Evolutionary conservation across 2,329 filamentous ascomycete species (phyloP).

Genomic region (Annulohypoxylon truncatum): DNA sequence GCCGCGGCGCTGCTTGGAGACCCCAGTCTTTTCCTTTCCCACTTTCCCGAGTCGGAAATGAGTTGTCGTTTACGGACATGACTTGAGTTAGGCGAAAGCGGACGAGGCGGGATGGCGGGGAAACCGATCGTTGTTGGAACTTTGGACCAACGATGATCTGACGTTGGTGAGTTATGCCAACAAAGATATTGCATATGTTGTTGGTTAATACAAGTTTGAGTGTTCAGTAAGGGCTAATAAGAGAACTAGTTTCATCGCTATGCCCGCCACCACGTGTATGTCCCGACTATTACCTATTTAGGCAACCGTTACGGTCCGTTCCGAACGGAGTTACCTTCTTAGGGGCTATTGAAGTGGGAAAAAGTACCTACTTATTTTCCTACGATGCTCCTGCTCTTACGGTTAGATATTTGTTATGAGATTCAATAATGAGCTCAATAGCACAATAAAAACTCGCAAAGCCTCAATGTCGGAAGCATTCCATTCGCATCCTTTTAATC

Average conservation of each 20-base stretch:
- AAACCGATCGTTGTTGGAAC: not conserved
- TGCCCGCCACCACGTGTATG: not conserved
- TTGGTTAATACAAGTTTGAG: not conserved
- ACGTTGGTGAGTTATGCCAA: not conserved
- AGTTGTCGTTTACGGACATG: not conserved
- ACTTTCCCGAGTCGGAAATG: constrained; percentile 2
- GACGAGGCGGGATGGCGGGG: not conserved
- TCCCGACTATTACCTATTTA: not conserved
- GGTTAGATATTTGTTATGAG: not conserved
- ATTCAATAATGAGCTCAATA: too few species aligned
- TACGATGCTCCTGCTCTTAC: not conserved
- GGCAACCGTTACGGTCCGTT: not conserved
- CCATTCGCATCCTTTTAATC: too few species aligned
- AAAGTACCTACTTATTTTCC: not conserved
- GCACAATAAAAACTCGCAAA: too few species aligned
- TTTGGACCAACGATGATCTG: not conserved
- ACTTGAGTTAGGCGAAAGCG: not conserved
- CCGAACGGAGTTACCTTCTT: not conserved
- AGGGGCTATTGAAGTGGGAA: not conserved
- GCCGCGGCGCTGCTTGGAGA: not conserved
- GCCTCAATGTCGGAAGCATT: too few species aligned
- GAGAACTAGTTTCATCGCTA: not conserved
- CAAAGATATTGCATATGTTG: not conserved
- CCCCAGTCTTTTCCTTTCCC: not conserved
- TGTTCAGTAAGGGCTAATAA: not conserved